Base-by-base conservation (phyloP, 257 asterid genomes). In the Solanum medicagineum region DNA sequence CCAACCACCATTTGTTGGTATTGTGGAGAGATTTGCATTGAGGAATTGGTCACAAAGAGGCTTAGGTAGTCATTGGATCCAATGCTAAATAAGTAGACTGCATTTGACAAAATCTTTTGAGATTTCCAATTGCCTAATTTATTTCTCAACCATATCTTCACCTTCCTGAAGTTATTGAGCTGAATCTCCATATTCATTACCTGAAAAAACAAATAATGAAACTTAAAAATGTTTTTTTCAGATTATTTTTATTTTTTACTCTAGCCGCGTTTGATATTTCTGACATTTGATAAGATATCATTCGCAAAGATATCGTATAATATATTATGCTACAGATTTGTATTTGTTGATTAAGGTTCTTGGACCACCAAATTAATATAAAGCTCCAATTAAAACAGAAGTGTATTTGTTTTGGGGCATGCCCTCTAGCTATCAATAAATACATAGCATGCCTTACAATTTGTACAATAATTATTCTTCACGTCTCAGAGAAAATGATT, bases 1-100 rank as follows among this genome's bases (percentile, higher is more conserved):
- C 90, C 90, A 0, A 89, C 79, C 40, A 94, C 98, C 91, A 86
- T 92, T 10, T 87, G 56, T 7, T 92, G 92, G 12, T 92, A 90
- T 17, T 84, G 66, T 1, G 89, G 73, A 83, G 12, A 87, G 12
- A 24, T 26, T 11, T 85, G 55, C 8, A 66, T 4, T 68, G 84
- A 87, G 24, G 97, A 90, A 82, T 94, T 91, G 10, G 91, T 54
- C 51, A 93, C 90, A 16, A 92, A 91, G 62, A 87, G 93, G 65
- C 89, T 91, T 9, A 85, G 82, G 42, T 93, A 93, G 59, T 94
- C 98, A 63, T 92, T 92, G 22, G 80, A 89, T 26, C 98, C 95
- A 47, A 92, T 85, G 89, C 93, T 92, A 84, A 94, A 89, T 20
- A 93, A 29, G 85, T 91, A 87, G 2, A 94, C 91, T 2, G 92